Percentiles rank a stretch among this genome's conserved stretches.
phyloP scores from a whole-genome alignment of 2,329 filamentous ascomycete species.

The Phialophora macrospora region DNA sequence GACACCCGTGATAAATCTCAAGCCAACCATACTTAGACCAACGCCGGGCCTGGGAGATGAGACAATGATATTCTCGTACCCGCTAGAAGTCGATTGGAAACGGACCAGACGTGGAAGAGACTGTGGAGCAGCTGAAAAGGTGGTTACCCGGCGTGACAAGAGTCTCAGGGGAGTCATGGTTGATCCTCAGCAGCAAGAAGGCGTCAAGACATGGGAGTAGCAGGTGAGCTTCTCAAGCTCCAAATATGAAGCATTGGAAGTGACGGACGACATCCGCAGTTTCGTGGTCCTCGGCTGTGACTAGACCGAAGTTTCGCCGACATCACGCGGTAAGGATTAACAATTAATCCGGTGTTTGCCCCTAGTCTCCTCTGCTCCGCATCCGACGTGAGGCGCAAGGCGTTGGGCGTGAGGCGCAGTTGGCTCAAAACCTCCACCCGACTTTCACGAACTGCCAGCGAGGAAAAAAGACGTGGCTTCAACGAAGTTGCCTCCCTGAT shows the following conservation, averaged over 20 bases:
- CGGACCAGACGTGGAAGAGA: conserved; percentile 63
- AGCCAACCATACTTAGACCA: conserved; percentile 70
- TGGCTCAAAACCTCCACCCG: conserved; percentile 15
- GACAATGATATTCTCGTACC: conserved; percentile 81
- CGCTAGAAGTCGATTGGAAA: conserved; percentile 51
- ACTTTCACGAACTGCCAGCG: conserved; percentile 12
- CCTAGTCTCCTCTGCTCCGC: background rate
- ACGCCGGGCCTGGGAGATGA: conserved; percentile 87
- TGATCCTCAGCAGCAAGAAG: background rate
- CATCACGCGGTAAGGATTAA: conserved; percentile 11
- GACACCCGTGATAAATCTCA: conserved; percentile 2
- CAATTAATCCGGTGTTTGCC: conserved; percentile 1
- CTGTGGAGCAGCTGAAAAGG: conserved; percentile 63
- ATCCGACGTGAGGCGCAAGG: background rate
- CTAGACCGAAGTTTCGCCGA: conserved; percentile 28
- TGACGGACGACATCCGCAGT: conserved; percentile 7
- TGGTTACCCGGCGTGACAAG: conserved; percentile 49
- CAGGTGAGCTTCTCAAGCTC: background rate
- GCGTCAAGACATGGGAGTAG: conserved; percentile 6
- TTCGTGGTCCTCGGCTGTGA: conserved; percentile 24
- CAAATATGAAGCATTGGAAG: conserved; percentile 8
- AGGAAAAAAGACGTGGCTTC: conserved; percentile 36
- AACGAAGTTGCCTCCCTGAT: conserved; percentile 11
- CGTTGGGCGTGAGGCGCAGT: conserved; percentile 12
- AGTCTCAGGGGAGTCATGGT: conserved; percentile 30